phyloP scores from a whole-genome alignment of 495 filamentous ascomycete genomes.

The Neurospora sp. region DNA sequence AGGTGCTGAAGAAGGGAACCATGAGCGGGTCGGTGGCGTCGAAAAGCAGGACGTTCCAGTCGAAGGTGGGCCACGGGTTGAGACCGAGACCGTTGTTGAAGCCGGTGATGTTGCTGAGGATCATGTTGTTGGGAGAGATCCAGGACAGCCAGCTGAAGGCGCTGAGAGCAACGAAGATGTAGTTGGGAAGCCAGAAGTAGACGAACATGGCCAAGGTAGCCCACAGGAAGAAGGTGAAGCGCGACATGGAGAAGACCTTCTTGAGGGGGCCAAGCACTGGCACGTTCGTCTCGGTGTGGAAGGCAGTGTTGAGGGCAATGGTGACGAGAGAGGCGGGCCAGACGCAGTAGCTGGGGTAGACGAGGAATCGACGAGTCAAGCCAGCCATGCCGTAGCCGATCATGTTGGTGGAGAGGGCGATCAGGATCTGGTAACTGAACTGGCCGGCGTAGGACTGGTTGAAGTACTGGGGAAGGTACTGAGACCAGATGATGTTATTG shows the following conservation, averaged over 20 bases:
- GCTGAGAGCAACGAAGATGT: constrained; percentile 17
- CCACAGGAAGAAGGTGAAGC: constrained; percentile 24
- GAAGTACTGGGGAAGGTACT: constrained; percentile 27
- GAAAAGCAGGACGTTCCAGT: constrained; percentile 26
- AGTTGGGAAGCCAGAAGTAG: constrained; percentile 22
- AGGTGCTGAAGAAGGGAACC: constrained; percentile 28
- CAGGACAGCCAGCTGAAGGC: constrained; percentile 22
- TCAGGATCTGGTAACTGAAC: constrained; percentile 30
- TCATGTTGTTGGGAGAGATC: constrained; percentile 27
- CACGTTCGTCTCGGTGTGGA: constrained; percentile 22
- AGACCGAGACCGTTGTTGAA: constrained; percentile 27
- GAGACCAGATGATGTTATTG: constrained; percentile 33
- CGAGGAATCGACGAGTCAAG: constrained; percentile 44
- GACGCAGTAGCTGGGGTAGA: constrained; percentile 34
- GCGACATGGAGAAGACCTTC: constrained; percentile 18
- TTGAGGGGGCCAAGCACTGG: constrained; percentile 23
- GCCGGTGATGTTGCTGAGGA: constrained; percentile 22
- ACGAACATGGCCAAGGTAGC: constrained; percentile 15
- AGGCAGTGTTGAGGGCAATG: constrained; percentile 31
- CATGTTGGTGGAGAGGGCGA: constrained; percentile 32
- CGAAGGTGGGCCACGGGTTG: constrained; percentile 30
- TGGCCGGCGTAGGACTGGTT: constrained; percentile 26
- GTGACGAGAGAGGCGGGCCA: constrained; percentile 32
- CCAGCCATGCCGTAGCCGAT: constrained; percentile 42
- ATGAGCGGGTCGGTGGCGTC: constrained; percentile 25